These are phyloP conservation scores for sunflower (Helianthus annuus) DNA, from an alignment of 129 eudicot species.

Conservation along the genomic window DNA sequence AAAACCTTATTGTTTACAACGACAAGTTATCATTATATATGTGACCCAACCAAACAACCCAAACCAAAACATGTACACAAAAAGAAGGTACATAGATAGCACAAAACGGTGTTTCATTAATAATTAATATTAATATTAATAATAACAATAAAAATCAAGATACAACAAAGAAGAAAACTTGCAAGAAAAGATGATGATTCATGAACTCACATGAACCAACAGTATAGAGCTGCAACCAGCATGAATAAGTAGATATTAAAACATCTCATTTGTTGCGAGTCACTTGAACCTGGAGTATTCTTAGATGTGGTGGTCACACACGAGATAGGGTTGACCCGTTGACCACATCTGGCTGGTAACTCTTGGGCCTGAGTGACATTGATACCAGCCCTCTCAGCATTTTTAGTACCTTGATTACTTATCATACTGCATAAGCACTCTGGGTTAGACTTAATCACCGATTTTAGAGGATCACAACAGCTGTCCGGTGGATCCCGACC, in stretches of 20 bases:
- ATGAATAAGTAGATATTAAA: background rate
- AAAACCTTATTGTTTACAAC: too few species aligned
- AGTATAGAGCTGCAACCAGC: constrained; percentile 25
- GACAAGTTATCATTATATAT: too few species aligned
- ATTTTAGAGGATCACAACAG: constrained; percentile 70
- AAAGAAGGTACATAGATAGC: background rate
- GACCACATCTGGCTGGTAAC: constrained; percentile 78
- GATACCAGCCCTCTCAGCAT: constrained; percentile 63
- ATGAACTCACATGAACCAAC: constrained; percentile 10
- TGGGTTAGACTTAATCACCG: constrained; percentile 61
- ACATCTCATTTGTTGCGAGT: constrained; percentile 8
- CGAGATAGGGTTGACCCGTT: constrained; percentile 63
- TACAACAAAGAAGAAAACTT: background rate
- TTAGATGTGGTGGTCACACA: constrained; percentile 50
- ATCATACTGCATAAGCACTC: constrained; percentile 73
- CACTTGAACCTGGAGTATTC: constrained; percentile 31
- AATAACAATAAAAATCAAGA: constrained; percentile 1
- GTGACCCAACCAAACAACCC: too few species aligned
- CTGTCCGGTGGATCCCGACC: constrained; percentile 49
- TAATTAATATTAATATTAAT: background rate
- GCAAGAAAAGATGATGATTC: constrained; percentile 4
- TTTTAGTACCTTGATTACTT: constrained; percentile 53
- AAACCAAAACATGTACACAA: background rate
- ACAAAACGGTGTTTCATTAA: background rate
- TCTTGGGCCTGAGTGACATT: constrained; percentile 65